Evolutionary conservation across 2,329 filamentous ascomycete genomes (phyloP), one percentile per base, ranked within the genome.

Genomic region (Trichoderma endophyticum): DNA sequence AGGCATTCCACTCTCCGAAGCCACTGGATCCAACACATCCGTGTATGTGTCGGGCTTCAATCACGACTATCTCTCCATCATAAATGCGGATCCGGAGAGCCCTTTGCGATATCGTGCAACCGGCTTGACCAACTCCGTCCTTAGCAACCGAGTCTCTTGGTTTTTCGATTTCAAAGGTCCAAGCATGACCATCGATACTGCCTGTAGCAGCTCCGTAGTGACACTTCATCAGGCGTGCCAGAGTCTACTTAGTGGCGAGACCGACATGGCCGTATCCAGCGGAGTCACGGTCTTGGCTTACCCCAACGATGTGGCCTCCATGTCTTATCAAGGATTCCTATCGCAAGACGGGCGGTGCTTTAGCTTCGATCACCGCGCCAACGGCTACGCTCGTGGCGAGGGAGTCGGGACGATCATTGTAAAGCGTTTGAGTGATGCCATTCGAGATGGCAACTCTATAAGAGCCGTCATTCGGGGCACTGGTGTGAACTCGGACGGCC

Each of bases 141-240:
- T 84, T 11, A 78, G 83, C 0, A 86, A 86, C 74, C 80, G 85
- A n/a, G 75, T 86, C 8, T 85, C 83, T 2, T 85, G 86, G 75
- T 83, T 82, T 66, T 86, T 84, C 72, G 80, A 87, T 75, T 81
- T 86, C 65, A 75, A 75, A 6, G 85, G 86, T 0, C 83, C 85
- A 0, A 84, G 82, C 12, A 79, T 86, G 75, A 85, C 85, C 1
- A 79, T 87, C 2, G 85, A 87, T 71, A 87, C 86, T 0, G 86
- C 84, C 0, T 88, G 86, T 73, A 86, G 85, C 0, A 82, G 82
- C 24, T 83, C 82, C 62, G 76, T 87, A 3, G 80, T 84, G 1
- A 84, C 84, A 0, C 76, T 87, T 0, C 83, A 87, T 78, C 83
- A 43, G 59, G 86, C 83, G 43, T 74, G 66, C 18, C 71, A 74